A percentile compares a stretch with the other conserved stretches of the same genome.
These are phyloP conservation scores for Mycena capillaripes DNA, from an alignment of 768 basidiomycete genomes.

Conservation along the genomic window DNA sequence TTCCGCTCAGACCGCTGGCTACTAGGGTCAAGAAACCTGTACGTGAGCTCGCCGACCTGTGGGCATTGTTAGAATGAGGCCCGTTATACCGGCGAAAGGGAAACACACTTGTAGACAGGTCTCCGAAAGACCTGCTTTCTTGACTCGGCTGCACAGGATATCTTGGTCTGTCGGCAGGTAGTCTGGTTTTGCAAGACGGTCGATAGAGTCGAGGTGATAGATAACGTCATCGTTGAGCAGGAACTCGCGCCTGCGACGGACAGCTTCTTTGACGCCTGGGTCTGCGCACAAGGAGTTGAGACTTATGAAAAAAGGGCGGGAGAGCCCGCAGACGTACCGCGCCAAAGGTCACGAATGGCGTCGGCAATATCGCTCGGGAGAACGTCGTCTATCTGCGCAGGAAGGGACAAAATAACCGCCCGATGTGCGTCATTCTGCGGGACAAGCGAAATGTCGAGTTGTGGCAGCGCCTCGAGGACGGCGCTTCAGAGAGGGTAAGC, in stretches of 20 bases:
- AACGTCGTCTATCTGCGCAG: too few relatives aligned
- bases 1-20: slow-evolving; percentile 91
- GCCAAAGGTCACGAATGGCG: too few relatives aligned
- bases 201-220: slow-evolving; percentile 95
- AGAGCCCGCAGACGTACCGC: too few relatives aligned
- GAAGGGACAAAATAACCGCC: too few relatives aligned
- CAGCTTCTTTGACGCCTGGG: too few relatives aligned
- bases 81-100: neutral
- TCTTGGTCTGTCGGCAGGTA: slow-evolving; percentile 95
- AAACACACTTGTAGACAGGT: slow-evolving; percentile 82
- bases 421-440: too few relatives aligned
- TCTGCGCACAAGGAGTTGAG: too few relatives aligned
- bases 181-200: slow-evolving; percentile 79
- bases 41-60: slow-evolving; percentile 89
- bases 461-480: too few relatives aligned
- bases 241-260: slow-evolving; percentile 89
- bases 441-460: too few relatives aligned
- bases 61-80: neutral
- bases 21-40: slow-evolving; percentile 93
- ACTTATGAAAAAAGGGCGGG: too few relatives aligned
- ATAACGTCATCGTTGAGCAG: slow-evolving; percentile 96
- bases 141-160: slow-evolving; percentile 92
- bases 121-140: slow-evolving; percentile 98
- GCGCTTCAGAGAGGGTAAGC: neutral
- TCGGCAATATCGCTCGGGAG: too few relatives aligned